Evolutionary conservation across 345 rosid genomes (phyloP).

Genomic region (Viola odorata): DNA sequence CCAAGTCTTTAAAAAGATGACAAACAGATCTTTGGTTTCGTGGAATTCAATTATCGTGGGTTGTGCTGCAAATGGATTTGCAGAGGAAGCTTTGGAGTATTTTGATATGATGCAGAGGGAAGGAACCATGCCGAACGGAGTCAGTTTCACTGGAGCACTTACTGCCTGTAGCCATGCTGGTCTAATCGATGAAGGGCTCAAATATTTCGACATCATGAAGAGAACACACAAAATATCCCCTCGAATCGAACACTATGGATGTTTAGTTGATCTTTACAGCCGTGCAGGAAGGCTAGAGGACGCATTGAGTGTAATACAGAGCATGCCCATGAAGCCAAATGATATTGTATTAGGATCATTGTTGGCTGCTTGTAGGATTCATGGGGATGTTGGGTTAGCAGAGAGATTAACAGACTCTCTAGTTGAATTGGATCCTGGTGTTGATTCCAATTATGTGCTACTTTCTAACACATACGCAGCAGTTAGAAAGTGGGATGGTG

Average conservation of each 20-base stretch:
- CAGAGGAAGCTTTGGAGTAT: conserved; percentile 15
- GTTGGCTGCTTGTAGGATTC: conserved; percentile 61
- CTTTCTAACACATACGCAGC: conserved; percentile 70
- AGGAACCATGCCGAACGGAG: conserved; percentile 19
- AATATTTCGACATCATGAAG: conserved; percentile 49
- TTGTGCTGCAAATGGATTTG: conserved; percentile 19
- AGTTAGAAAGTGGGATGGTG: conserved; percentile 68
- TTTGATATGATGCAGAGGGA: conserved; percentile 22
- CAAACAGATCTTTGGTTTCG: conserved; percentile 14
- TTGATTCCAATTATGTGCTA: conserved; percentile 61
- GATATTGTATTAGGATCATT: conserved; percentile 72
- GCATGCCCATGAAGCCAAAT: conserved; percentile 75
- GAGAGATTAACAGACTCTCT: conserved; percentile 47
- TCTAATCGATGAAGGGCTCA: conserved; percentile 55
- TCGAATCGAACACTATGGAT: conserved; percentile 75
- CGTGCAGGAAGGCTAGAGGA: conserved; percentile 79
- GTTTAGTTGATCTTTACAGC: conserved; percentile 79
- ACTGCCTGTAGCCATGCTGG: conserved; percentile 32
- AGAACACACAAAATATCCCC: conserved; percentile 45
- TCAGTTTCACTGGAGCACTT: conserved; percentile 25
- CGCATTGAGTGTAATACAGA: conserved; percentile 44
- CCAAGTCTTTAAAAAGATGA: conserved; percentile 22
- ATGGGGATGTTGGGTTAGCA: conserved; percentile 47
- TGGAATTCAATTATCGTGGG: conserved; percentile 30
- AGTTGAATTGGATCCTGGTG: conserved; percentile 36